These are phyloP conservation scores for Rhodofomes roseus DNA, from an alignment of 1,284 basidiomycete genomes.

Conservation along the genomic window DNA sequence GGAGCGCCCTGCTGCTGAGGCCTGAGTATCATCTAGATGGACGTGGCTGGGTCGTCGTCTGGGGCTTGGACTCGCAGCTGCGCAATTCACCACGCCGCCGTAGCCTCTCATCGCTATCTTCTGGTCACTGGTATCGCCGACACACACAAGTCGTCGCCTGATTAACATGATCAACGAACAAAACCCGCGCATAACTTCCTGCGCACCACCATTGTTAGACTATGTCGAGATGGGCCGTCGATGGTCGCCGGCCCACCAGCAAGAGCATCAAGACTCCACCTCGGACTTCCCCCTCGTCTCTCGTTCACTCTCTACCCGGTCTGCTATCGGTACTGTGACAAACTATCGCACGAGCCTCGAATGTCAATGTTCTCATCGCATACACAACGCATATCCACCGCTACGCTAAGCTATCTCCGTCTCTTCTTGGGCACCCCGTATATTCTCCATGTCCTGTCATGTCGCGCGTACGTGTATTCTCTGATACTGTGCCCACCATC, in stretches of 20 bases:
- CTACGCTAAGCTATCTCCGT: neutral
- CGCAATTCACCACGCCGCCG: too few relatives aligned
- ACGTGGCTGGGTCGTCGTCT: neutral
- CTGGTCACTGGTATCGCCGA: neutral
- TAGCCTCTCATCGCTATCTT: neutral
- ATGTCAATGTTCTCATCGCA: conserved; percentile 4
- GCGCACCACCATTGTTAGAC: neutral
- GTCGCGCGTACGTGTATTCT: conserved; percentile 3
- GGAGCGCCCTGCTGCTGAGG: conserved; percentile 29
- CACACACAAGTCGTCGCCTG: neutral
- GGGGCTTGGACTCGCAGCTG: neutral
- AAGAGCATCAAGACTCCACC: neutral
- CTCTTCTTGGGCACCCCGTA: conserved; percentile 7
- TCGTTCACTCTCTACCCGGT: neutral
- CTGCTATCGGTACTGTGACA: conserved; percentile 7
- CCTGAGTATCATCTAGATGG: conserved; percentile 23
- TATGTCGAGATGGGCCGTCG: neutral
- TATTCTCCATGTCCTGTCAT: neutral
- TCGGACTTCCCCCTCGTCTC: neutral
- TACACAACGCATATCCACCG: conserved; percentile 3
- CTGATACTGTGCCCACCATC: neutral
- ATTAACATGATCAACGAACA: neutral
- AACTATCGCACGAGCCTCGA: conserved; percentile 4
- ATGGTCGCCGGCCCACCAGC: neutral
- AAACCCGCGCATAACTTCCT: neutral